Evolutionary conservation across 139 green algal genomes (phyloP).

Genomic region (Chlamydomonas sphaeroides): DNA sequence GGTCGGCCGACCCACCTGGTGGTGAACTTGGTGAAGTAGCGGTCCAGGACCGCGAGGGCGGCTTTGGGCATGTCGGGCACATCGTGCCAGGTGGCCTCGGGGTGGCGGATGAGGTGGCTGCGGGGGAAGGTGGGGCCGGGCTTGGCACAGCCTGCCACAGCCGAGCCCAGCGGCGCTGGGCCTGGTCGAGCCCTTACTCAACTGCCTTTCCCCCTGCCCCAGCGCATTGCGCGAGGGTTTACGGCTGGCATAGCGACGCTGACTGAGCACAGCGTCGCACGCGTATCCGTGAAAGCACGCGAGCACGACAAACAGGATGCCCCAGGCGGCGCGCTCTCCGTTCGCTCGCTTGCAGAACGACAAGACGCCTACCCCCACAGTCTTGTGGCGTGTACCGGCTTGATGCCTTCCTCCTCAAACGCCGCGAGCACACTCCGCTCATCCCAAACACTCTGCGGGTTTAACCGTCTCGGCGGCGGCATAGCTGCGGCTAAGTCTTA

Average conservation of each 20-base stretch:
- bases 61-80: constrained; percentile 80
- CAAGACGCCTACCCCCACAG: constrained; percentile 80
- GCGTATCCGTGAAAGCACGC: not conserved
- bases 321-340: too few relatives aligned
- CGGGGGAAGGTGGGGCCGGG: not conserved
- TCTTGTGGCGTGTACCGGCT: constrained; percentile 60
- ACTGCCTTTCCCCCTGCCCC: not conserved
- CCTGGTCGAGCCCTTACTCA: too few relatives aligned
- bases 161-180: too few relatives aligned
- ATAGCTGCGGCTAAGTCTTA: not conserved
- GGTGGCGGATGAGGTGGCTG: constrained; percentile 75
- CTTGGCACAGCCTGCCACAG: too few relatives aligned
- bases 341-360: too few relatives aligned
- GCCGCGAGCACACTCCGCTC: constrained; percentile 49
- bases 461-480: not conserved
- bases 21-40: constrained; percentile 68
- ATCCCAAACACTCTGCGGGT: constrained; percentile 71
- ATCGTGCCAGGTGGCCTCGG: constrained; percentile 60
- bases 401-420: constrained; percentile 70
- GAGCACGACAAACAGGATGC: not conserved
- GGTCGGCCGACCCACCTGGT: constrained; percentile 51
- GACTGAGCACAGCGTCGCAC: not conserved
- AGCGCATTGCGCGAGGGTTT: not conserved
- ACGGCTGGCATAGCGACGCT: not conserved
- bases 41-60: constrained; percentile 61